A percentile compares a stretch with the other conserved stretches of the same genome.
Conservation (phyloP, 768 basidiomycete genomes). For the Cystofilobasidium ferigula region DNA sequence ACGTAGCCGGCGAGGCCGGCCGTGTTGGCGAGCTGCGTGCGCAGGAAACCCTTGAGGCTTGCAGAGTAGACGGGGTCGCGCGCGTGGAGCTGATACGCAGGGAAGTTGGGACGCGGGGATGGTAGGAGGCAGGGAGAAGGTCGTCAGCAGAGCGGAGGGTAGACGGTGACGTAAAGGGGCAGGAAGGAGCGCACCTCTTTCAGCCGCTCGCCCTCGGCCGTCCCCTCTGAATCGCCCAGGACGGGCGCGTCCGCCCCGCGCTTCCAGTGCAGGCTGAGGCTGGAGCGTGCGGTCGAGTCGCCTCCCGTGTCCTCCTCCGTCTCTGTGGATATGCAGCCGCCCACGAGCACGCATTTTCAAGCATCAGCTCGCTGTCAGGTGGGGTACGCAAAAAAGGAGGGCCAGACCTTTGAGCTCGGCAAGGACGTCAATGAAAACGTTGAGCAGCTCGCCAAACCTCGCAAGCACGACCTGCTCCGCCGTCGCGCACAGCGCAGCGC, state of each 20-base stretch:
- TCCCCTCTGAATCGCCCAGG: slow-evolving; percentile 17
- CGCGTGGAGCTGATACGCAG: slow-evolving; percentile 2
- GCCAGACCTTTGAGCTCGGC: slow-evolving; percentile 24
- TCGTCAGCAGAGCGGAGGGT: background rate
- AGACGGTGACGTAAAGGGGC: background rate
- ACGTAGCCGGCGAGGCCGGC: slow-evolving; percentile 8
- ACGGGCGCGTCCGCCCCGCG: slow-evolving; percentile 14
- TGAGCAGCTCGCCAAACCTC: slow-evolving; percentile 25
- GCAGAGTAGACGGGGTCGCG: slow-evolving; percentile 20
- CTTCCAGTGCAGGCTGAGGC: slow-evolving; percentile 22
- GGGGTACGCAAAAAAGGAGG: background rate
- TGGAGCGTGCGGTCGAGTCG: background rate
- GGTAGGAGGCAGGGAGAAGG: background rate
- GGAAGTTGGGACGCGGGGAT: background rate
- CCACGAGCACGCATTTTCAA: too few species aligned
- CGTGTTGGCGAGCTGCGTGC: slow-evolving; percentile 16
- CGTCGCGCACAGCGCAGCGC: slow-evolving; percentile 20
- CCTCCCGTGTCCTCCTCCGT: slow-evolving; percentile 1
- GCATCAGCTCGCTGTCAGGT: too few species aligned
- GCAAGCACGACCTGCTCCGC: slow-evolving; percentile 14
- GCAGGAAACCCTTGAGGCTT: slow-evolving; percentile 19
- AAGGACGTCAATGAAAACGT: slow-evolving; percentile 23
- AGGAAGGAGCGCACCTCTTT: background rate
- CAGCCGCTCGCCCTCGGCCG: slow-evolving; percentile 17
- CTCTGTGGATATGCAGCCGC: background rate